These are phyloP conservation scores for Houttuynia cordata DNA, from an alignment of 164 flowering plant species.

Conservation along the genomic window DNA sequence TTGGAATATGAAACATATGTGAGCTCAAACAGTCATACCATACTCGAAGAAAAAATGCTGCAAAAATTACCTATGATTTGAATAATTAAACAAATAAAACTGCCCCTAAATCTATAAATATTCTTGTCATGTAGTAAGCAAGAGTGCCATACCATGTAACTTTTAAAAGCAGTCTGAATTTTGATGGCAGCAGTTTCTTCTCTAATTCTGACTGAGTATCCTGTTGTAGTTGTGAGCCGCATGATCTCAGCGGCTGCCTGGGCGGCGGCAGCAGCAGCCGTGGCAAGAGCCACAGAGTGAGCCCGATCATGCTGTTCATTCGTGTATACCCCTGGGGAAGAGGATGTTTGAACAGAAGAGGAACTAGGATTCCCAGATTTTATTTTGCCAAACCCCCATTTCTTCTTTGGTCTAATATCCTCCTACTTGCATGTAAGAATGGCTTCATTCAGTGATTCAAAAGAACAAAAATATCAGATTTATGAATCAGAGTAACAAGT, in stretches of 20 bases:
- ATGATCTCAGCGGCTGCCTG: too few species aligned
- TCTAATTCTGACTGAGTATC: slow-evolving; percentile 44
- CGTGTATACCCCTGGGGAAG: slow-evolving; percentile 10
- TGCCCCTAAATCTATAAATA: neutral
- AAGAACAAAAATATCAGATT: too few species aligned
- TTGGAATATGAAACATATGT: too few species aligned
- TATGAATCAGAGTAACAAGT: too few species aligned
- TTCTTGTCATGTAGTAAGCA: too few species aligned
- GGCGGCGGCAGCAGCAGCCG: slow-evolving; percentile 47
- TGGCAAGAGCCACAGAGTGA: slow-evolving; percentile 61
- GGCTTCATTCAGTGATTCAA: too few species aligned
- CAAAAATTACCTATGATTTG: too few species aligned
- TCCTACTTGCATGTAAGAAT: too few species aligned
- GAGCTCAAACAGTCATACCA: too few species aligned
- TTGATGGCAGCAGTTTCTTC: slow-evolving; percentile 72
- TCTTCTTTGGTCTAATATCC: slow-evolving; percentile 42
- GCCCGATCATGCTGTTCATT: slow-evolving; percentile 42
- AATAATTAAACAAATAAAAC: neutral
- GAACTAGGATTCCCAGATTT: slow-evolving; percentile 18
- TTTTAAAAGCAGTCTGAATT: slow-evolving; percentile 78
- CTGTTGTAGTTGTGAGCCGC: slow-evolving; percentile 31
- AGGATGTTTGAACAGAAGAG: slow-evolving; percentile 10
- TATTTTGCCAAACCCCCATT: slow-evolving; percentile 33
- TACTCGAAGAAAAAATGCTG: too few species aligned
- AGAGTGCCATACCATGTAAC: slow-evolving; percentile 44